Base-by-base conservation (phyloP, 1,284 basidiomycete genomes). In the Irpex rosettiformis region DNA sequence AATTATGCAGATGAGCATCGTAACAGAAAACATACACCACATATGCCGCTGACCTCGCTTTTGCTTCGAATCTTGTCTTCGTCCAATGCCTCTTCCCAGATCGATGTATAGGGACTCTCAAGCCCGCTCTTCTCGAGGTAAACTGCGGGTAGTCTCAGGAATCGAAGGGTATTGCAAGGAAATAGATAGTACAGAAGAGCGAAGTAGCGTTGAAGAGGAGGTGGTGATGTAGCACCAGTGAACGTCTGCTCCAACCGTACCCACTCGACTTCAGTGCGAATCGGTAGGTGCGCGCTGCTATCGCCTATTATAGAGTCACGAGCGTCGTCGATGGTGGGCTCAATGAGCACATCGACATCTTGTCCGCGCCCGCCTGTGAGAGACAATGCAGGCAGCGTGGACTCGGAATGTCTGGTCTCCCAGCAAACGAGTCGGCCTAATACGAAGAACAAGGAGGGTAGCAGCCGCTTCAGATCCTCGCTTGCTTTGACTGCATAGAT, bases 161-260 rank as follows among this genome's bases (percentile, higher is more conserved):
- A 95, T 60, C 79, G 79, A 58, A 95, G 75, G 51, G 88, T 76
- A 75, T 94, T 94, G 76, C 86, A 89, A 1, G 93, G 93, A 72
- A 91, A 96, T 56, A 96, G 81, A 66, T 93, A 95, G 72, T 94
- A 96, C 63, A 96, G 75, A 57, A 84, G 79, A 5, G 89, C 88
- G 74, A 94, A 95, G 67, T 81, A 88, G 56, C 77, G 79, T 40
- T 82, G 79, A 13, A 81, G 77, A 18, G 80, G 79, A 37, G 88
- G 89, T 21, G 76, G 73, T 4, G 82, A 77, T 10, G 77, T 72
- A 1, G 76, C 75, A 13, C 77, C 74, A 57, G 78, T 72, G 65
- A 88, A 84, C 0, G 82, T 79, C 63, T 77, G 73, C 55, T 88
- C 82, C 25, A 91, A 75, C 45, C 82, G 79, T 60, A 83, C 72